Evolutionary conservation across 2,329 filamentous ascomycete genomes (phyloP).

Genomic region (Monilinia polystroma): DNA sequence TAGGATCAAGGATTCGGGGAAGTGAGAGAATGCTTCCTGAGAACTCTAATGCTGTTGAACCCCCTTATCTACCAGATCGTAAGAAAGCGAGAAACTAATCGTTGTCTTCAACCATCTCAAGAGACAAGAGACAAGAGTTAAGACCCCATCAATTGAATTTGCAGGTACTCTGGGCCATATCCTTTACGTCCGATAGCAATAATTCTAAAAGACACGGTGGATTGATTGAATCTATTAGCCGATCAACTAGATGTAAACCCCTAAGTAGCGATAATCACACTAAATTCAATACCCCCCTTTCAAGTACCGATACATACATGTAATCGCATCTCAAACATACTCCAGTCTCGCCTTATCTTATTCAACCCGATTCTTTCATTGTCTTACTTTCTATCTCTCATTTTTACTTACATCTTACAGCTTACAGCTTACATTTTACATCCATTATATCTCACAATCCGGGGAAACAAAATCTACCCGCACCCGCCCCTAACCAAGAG

Average conservation of each 20-base stretch:
- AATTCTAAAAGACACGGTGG: not conserved
- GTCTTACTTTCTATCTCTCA: too few relatives aligned
- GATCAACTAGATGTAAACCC: not conserved
- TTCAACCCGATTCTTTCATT: not conserved
- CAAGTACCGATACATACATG: not conserved
- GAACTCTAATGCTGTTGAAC: not conserved
- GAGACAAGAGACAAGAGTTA: too few relatives aligned
- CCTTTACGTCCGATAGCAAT: too few relatives aligned
- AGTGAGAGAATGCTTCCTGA: not conserved
- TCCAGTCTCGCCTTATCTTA: not conserved
- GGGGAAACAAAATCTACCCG: not conserved
- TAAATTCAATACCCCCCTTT: not conserved
- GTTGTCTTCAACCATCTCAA: too few relatives aligned
- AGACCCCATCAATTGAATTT: too few relatives aligned
- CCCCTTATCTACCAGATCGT: not conserved
- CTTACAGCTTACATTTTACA: not conserved
- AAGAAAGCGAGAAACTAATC: too few relatives aligned
- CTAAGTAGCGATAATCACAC: constrained; percentile 1
- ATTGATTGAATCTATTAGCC: not conserved
- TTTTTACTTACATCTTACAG: not conserved
- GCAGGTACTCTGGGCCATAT: too few relatives aligned
- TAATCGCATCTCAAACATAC: too few relatives aligned
- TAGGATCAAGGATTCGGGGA: constrained; percentile 13
- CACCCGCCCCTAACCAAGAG: not conserved
- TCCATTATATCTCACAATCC: not conserved